Evolutionary conservation across 1,139 yeast species (phyloP), one percentile per base, ranked within the genome.

Genomic region (Diutina scorzettiae): DNA sequence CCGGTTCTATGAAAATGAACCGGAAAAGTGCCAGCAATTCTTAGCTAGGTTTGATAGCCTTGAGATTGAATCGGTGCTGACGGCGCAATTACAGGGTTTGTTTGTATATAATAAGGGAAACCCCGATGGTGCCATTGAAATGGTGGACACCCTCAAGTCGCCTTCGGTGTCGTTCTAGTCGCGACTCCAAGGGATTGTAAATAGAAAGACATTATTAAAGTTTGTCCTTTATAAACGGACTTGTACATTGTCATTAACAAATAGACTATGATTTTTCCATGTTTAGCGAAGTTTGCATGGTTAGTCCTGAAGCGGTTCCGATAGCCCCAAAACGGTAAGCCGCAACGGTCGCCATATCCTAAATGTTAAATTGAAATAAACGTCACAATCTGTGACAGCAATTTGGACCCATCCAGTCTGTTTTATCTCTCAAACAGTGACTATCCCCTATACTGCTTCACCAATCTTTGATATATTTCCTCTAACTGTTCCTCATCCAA

Each of bases 71-170:
- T 55, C 60, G 44, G 78, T 91, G 25, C 83, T 95, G 53, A 87
- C 98, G 0, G 99, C 99, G 1, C 95, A 85, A 56, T 67, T 91
- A 47, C 98, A 91, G 59, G 99, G 98, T 1, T 69, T 91, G 45
- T 91, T 91, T 68, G 96, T 91, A 8, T 86, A 85, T 64, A 85
- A 86, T 62, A 91, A 91, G 60, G 73, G 83, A 47, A 81, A 80
- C 49, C 96, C 98, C 0, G 70, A 71, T 37, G 74, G 74, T 12
- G 95, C 97, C 1, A 64, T 89, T 36, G 66, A 64, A 8, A 81
- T 81, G 80, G 73, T 83, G 14, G 68, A 59, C 41, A 57, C 66
- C 3, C 59, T 68, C 47, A 58, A 53, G 42, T 51, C 58, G 43
- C 68, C 69, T 12, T 55, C 62, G 45, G 51, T 55, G 39, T 61